phyloP scores from a whole-genome alignment of 164 flowering plant species.

The grape (Vitis vinifera) region DNA sequence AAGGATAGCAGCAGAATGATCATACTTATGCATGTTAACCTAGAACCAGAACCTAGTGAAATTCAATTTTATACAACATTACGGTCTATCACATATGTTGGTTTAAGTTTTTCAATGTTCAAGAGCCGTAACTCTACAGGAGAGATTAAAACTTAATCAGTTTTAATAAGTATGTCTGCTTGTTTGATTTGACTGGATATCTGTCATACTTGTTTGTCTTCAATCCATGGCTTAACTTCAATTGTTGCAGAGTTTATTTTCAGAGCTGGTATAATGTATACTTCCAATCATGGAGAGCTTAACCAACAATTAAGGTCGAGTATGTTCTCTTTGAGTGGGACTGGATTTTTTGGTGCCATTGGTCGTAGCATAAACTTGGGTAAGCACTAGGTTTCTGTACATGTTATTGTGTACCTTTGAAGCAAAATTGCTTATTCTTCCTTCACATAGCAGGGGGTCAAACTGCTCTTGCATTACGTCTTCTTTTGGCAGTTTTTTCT shows the following conservation, averaged over 20 bases:
- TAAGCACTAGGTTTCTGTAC: conserved; percentile 17
- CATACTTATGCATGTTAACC: no score
- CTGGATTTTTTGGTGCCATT: conserved; percentile 79
- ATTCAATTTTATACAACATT: neutral
- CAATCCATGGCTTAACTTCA: conserved; percentile 44
- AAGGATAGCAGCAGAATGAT: no score
- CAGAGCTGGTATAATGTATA: conserved; percentile 99
- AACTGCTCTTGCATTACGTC: conserved; percentile 81
- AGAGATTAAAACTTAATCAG: neutral
- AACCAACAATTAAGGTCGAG: conserved; percentile 44
- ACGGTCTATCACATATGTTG: neutral
- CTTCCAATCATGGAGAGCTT: conserved; percentile 37
- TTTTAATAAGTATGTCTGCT: neutral
- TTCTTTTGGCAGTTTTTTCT: conserved; percentile 80
- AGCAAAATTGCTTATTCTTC: neutral
- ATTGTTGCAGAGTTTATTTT: conserved; percentile 58
- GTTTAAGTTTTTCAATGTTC: neutral
- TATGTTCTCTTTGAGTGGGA: conserved; percentile 81
- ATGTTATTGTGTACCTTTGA: neutral
- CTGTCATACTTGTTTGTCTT: conserved; percentile 7
- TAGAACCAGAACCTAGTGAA: no score
- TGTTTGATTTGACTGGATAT: neutral
- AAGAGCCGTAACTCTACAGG: no score
- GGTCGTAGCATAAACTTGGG: conserved; percentile 89
- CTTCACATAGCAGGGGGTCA: conserved; percentile 71